Evolutionary conservation across 176 grass and related monocot species (phyloP), one percentile per base, ranked within the genome.

Genomic region (Otatea glauca): DNA sequence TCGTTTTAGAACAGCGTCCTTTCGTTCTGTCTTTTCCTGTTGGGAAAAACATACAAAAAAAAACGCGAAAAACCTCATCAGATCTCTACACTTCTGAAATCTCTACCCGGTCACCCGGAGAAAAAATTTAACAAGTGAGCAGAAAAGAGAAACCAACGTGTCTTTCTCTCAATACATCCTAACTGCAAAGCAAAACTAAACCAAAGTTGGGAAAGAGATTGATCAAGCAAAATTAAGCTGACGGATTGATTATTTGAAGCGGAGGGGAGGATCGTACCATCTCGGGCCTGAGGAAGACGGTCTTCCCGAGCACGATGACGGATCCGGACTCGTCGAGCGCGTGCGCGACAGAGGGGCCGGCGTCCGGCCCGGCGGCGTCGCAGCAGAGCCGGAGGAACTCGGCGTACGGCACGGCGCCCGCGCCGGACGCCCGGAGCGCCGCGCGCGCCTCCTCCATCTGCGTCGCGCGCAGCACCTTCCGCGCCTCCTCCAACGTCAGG

Each of bases 281-380:
- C 41, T 99, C 93, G 66, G 97, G 92, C 63, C 88, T 87, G 78
- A 99, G 93, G 88, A 96, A 96, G 78, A 99, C 93, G 73, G 66
- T 85, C 86, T 89, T 84, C 58, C 92, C 92, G 68, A 96, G 90
- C 1, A 96, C 97, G 59, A 99, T 92, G 56, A 99, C 93, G 32
- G 90, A 88, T 74, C 97, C 93, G 38, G 93, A 89, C 80, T 96
- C 87, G 65, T 99, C 97, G 70, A 99, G 97, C 12, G 93, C 91
- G 39, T 90, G 88, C 24, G 93, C 97, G 54, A 99, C 88, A 88
- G 88, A 75, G 20, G 84, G 55, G 0, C 93, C 97, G 0, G 56
- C 29, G 64, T 89, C 90, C 4, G 63, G 9, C 9, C 90, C 90
- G 20, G 92, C 59, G 9, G 93, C 86, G 54, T 96, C 93, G 89